phyloP scores from a whole-genome alignment of 805 yeast species.

The Metschnikowia hibisci region DNA sequence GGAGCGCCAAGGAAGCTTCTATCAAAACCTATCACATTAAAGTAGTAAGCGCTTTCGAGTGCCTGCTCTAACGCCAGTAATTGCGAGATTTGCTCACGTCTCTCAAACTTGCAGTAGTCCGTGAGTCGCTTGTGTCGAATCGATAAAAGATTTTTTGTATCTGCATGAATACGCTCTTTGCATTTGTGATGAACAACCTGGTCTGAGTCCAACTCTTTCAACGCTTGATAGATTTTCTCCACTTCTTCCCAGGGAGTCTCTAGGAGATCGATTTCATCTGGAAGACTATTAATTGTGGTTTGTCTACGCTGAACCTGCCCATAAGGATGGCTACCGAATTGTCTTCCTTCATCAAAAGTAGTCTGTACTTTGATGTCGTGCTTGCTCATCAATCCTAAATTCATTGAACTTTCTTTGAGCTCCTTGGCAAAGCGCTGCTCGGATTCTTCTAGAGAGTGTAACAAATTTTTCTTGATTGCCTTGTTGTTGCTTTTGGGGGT shows the following conservation, averaged over 20 bases:
- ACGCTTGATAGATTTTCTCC: slow-evolving; percentile 28
- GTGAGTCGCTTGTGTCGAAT: slow-evolving; percentile 29
- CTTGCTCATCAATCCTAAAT: slow-evolving; percentile 34
- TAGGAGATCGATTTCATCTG: slow-evolving; percentile 34
- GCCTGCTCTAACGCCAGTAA: slow-evolving; percentile 29
- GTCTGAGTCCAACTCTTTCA: slow-evolving; percentile 35
- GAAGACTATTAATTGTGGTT: slow-evolving; percentile 27
- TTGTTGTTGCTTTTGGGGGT: slow-evolving; percentile 1
- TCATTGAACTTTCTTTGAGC: slow-evolving; percentile 24
- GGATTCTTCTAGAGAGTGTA: slow-evolving; percentile 9
- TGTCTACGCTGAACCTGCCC: slow-evolving; percentile 31
- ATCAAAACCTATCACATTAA: slow-evolving; percentile 42
- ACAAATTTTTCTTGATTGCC: neutral
- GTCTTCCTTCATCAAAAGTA: slow-evolving; percentile 34
- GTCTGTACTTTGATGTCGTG: slow-evolving; percentile 35
- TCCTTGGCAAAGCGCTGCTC: slow-evolving; percentile 12
- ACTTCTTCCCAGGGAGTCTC: slow-evolving; percentile 28
- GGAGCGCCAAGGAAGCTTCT: slow-evolving; percentile 38
- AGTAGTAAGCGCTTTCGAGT: slow-evolving; percentile 28
- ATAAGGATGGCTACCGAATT: slow-evolving; percentile 28
- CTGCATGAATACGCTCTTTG: slow-evolving; percentile 28
- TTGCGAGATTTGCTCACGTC: slow-evolving; percentile 32
- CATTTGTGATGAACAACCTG: slow-evolving; percentile 35
- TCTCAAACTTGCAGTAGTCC: slow-evolving; percentile 33
- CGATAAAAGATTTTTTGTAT: slow-evolving; percentile 30